Evolutionary conservation across 176 grass and related monocot genomes (phyloP).

Genomic region (Neostapfia colusana): DNA sequence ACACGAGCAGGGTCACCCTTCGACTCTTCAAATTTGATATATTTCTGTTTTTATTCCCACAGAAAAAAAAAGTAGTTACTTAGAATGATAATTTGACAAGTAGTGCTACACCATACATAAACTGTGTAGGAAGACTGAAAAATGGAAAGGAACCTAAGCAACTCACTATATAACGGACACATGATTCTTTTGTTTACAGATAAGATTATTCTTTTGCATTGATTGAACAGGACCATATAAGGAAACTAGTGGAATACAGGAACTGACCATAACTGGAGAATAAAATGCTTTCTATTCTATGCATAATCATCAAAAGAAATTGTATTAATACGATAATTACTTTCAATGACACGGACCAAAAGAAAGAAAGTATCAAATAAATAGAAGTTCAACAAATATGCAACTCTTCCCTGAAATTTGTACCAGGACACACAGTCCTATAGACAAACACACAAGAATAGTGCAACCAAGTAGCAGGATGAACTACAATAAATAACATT

Average conservation of each 20-base stretch:
- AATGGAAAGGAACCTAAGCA: slow-evolving; percentile 14
- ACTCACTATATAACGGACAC: background rate
- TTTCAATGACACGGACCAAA: background rate
- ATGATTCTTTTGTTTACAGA: slow-evolving; percentile 4
- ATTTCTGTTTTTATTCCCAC: slow-evolving; percentile 65
- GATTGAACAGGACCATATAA: background rate
- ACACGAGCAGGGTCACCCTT: slow-evolving; percentile 80
- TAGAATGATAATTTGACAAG: background rate
- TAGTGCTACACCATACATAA: background rate
- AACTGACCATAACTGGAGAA: background rate
- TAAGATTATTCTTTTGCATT: background rate
- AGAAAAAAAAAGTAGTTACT: slow-evolving; percentile 17
- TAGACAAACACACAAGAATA: background rate
- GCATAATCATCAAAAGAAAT: slow-evolving; percentile 1
- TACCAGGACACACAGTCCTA: background rate
- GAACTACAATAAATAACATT: background rate
- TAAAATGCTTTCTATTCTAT: background rate
- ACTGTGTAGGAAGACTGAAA: background rate
- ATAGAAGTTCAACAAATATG: background rate
- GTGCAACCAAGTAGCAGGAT: background rate
- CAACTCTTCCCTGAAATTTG: background rate
- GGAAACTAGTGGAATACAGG: background rate
- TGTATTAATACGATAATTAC: background rate
- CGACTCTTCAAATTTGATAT: slow-evolving; percentile 89
- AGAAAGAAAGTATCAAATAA: background rate